Evolutionary conservation across 345 rosid genomes (phyloP).

Genomic region (Brassica incana): DNA sequence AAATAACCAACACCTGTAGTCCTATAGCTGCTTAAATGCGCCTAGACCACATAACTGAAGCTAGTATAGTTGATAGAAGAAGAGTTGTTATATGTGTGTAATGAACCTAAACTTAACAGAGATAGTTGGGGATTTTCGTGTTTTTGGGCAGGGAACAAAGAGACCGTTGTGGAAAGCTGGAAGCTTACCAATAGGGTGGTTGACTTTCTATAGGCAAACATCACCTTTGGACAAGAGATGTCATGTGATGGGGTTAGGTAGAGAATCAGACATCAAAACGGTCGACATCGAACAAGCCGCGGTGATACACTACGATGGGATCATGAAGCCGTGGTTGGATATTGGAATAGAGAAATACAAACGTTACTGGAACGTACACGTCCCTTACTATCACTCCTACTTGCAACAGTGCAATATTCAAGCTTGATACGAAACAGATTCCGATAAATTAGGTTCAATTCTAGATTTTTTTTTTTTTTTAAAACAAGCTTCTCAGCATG

Average conservation of each 20-base stretch:
- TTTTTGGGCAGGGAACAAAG: constrained; percentile 56
- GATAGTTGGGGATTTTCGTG: neutral
- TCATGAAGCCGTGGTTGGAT: constrained; percentile 96
- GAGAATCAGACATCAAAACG: constrained; percentile 50
- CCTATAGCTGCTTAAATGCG: neutral
- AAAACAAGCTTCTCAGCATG: constrained; percentile 29
- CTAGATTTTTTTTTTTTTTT: constrained; percentile 2
- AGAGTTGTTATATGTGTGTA: neutral
- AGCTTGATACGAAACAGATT: constrained; percentile 30
- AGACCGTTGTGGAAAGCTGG: constrained; percentile 75
- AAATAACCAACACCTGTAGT: neutral
- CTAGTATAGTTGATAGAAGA: neutral
- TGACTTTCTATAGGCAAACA: constrained; percentile 69
- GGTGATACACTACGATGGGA: constrained; percentile 84
- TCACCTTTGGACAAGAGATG: constrained; percentile 72
- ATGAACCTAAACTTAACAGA: neutral
- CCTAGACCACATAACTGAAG: neutral
- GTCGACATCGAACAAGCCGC: constrained; percentile 64
- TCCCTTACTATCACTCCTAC: constrained; percentile 51
- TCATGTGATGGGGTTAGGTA: constrained; percentile 84
- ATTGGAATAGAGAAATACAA: constrained; percentile 70
- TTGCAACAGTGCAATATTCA: constrained; percentile 76
- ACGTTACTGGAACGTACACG: constrained; percentile 67
- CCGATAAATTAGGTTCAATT: constrained; percentile 27
- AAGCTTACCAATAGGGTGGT: constrained; percentile 84